These are phyloP conservation scores for Moricandia arvensis DNA, from an alignment of 345 rosid genomes.

Conservation along the genomic window DNA sequence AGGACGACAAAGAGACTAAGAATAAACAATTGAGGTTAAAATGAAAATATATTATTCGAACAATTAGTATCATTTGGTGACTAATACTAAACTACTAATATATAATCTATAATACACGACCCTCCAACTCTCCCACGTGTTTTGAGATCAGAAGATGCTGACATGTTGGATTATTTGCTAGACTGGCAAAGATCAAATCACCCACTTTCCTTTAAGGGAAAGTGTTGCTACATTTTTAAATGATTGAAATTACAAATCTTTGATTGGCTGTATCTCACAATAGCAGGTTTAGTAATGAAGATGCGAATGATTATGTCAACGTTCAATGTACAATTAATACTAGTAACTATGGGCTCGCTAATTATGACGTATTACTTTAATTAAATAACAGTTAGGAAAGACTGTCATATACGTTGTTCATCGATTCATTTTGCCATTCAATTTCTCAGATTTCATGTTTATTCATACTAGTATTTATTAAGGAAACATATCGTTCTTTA, in stretches of 20 bases:
- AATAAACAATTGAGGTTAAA: background rate
- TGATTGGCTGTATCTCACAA: background rate
- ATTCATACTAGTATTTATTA: background rate
- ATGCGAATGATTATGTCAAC: background rate
- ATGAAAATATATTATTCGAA: background rate
- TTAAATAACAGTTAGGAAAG: too few species aligned
- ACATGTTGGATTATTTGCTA: constrained; percentile 22
- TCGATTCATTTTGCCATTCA: background rate
- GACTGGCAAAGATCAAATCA: constrained; percentile 26
- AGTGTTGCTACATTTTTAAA: background rate
- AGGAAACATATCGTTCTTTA: background rate
- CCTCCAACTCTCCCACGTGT: constrained; percentile 17
- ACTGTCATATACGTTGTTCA: background rate
- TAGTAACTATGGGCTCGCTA: too few species aligned
- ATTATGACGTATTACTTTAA: too few species aligned
- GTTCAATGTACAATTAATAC: background rate
- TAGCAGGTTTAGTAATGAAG: background rate
- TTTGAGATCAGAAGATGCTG: background rate
- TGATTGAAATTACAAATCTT: background rate
- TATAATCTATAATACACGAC: constrained; percentile 7
- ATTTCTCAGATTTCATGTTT: constrained; percentile 3
- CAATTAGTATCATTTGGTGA: background rate
- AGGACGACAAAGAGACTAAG: background rate
- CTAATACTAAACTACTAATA: background rate
- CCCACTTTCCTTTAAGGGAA: constrained; percentile 22